Percentiles rank a stretch among this genome's conserved stretches.
These are phyloP conservation scores for Syzygium aqueum DNA, from an alignment of 345 rosid genomes.

Conservation along the genomic window DNA sequence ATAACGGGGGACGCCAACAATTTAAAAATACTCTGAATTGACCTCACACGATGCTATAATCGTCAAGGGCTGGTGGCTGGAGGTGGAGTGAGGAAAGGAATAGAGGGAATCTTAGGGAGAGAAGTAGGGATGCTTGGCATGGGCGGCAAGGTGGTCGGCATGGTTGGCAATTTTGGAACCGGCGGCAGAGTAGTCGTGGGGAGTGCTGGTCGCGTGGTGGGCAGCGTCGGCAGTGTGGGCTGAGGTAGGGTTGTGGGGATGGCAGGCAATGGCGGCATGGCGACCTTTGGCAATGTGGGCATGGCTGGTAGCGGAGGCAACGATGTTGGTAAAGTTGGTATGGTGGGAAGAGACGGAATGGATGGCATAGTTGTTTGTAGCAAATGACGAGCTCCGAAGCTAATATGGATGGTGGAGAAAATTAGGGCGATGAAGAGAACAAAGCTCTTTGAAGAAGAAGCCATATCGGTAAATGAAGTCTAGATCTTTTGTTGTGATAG, in stretches of 20 bases:
- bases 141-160: neutral
- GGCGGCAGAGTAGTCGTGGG: neutral
- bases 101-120: neutral
- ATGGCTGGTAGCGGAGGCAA: neutral
- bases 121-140: neutral
- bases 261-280: neutral
- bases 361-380: neutral
- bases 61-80: neutral
- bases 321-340: neutral
- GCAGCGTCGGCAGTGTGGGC: neutral
- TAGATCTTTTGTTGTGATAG: neutral
- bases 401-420: neutral
- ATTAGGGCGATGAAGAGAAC: neutral
- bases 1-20: neutral
- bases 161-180: neutral
- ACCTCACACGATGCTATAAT: neutral
- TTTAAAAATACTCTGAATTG: neutral
- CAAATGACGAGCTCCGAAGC: neutral
- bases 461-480: accelerated
- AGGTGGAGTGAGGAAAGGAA: neutral
- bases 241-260: neutral
- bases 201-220: accelerated
- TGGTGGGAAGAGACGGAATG: neutral
- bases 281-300: neutral
- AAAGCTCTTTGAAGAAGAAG: neutral